A percentile compares a stretch with the other conserved stretches of the same genome.
Evolutionary conservation across 306 rosid genomes (phyloP).

Genomic region (Corylus heterophylla): DNA sequence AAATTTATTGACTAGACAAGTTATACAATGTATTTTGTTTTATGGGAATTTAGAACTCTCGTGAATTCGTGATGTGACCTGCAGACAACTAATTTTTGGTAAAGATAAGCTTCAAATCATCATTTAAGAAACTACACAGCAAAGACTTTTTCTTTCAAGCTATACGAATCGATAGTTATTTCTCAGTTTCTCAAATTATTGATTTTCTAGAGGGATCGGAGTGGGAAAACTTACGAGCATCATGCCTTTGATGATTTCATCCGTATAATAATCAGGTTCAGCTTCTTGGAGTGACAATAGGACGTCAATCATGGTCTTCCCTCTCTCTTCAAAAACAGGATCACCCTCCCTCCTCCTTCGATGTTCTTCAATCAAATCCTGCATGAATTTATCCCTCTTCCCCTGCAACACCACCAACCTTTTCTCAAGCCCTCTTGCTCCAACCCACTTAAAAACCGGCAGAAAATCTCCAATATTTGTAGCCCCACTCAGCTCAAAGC

Average conservation of each 20-base stretch:
- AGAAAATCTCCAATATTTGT: constrained; percentile 35
- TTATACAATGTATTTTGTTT: too few relatives aligned
- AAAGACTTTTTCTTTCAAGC: too few relatives aligned
- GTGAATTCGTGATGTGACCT: too few relatives aligned
- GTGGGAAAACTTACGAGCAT: constrained; percentile 19
- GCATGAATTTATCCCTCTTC: constrained; percentile 34
- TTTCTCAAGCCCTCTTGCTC: constrained; percentile 15
- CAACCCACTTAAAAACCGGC: constrained; percentile 24
- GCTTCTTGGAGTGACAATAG: constrained; percentile 31
- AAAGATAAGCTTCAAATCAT: too few relatives aligned
- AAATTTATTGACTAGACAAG: too few relatives aligned
- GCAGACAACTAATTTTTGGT: too few relatives aligned
- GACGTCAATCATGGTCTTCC: constrained; percentile 40
- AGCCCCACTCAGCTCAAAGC: constrained; percentile 18
- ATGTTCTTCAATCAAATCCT: constrained; percentile 33
- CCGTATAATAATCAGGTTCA: constrained; percentile 36
- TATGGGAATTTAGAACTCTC: too few relatives aligned
- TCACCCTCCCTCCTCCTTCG: not conserved
- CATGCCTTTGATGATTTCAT: constrained; percentile 35
- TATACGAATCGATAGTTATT: too few relatives aligned
- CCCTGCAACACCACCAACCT: constrained; percentile 20
- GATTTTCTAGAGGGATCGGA: not conserved
- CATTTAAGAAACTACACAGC: too few relatives aligned
- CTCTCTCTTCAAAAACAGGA: not conserved
- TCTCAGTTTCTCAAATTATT: too few relatives aligned